Evolutionary conservation across 208 protist species (phyloP), one percentile per base, ranked within the genome.

Genomic region (Wallacemonas sp.): DNA sequence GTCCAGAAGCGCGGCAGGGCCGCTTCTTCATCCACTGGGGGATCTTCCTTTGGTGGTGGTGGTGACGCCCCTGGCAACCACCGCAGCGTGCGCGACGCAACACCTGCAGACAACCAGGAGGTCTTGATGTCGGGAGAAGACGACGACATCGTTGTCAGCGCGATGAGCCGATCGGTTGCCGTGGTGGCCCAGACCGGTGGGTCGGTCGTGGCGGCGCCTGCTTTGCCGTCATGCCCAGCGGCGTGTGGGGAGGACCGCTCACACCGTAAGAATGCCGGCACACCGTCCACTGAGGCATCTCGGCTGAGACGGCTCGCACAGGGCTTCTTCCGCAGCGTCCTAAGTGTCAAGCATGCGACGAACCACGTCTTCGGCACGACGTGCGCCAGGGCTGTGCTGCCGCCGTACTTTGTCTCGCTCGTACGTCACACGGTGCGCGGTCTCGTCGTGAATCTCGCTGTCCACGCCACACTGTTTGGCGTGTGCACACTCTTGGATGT

Each of bases 351-450:
- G 60, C 73, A 63, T 21, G 68, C 66, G n/a, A 46, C 55, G 22
- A 66, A 79, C 53, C 27, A 33, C 10, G 73, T 63, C 17, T 79
- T 79, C 59, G 67, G 61, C 13, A 21, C 58, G 21, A n/a, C 65
- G 13, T 73, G 71, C 54, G 58, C 67, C 33, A 29, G 1, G 52
- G 62, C 71, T 34, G 45, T 73, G 6, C 17, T 67, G 19, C 12
- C 22, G 19, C 26, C 65, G n/a, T 79, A 64, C 42, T 46, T 44
- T 21, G 33, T 52, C 38, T 33, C 26, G 1, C 19, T 64, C 9
- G 29, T 63, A 2, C 32, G 37, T 0, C 19, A 42, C 54, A 22
- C 71, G 8, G 15, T 66, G 29, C 68, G 63, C 19, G 57, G 39
- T 1, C 65, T 61, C 42, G 59, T 33, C 26, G 34, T 63, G 29